These are phyloP conservation scores for Pontederia paniculata DNA, from an alignment of 176 grass and related monocot species.

Conservation along the genomic window DNA sequence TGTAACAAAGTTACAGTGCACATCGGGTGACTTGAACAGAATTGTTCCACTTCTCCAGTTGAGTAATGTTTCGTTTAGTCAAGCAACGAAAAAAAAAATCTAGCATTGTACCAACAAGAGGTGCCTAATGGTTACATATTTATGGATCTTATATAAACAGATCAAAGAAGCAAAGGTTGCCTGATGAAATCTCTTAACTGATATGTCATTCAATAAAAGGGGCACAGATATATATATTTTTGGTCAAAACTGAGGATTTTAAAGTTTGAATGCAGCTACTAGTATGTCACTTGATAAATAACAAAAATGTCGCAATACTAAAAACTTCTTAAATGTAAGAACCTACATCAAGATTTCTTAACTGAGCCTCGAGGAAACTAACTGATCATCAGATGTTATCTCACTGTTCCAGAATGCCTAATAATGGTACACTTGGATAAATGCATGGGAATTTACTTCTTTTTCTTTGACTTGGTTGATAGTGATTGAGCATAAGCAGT, in stretches of 20 bases:
- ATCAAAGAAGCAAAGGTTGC: too few relatives aligned
- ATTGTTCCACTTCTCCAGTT: too few relatives aligned
- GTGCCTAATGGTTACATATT: too few relatives aligned
- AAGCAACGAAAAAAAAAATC: too few relatives aligned
- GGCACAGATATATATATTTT: not conserved
- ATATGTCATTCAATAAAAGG: not conserved
- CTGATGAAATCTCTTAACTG: not conserved
- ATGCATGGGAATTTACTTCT: conserved; percentile 10
- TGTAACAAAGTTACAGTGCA: too few relatives aligned
- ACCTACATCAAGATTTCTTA: too few relatives aligned
- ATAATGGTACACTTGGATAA: not conserved
- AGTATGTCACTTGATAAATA: not conserved
- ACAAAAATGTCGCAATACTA: not conserved
- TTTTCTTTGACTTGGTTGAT: conserved; percentile 20
- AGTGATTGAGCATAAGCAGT: conserved; percentile 22
- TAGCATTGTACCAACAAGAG: too few relatives aligned
- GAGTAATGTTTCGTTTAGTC: too few relatives aligned
- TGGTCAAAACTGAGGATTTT: not conserved
- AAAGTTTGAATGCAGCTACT: not conserved
- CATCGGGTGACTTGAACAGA: too few relatives aligned
- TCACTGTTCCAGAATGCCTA: not conserved
- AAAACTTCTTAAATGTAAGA: not conserved
- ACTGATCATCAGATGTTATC: not conserved
- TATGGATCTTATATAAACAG: too few relatives aligned
- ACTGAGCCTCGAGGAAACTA: not conserved